Evolutionary conservation across 257 asterid species (phyloP).

Genomic region (Ocimum tenuiflorum): DNA sequence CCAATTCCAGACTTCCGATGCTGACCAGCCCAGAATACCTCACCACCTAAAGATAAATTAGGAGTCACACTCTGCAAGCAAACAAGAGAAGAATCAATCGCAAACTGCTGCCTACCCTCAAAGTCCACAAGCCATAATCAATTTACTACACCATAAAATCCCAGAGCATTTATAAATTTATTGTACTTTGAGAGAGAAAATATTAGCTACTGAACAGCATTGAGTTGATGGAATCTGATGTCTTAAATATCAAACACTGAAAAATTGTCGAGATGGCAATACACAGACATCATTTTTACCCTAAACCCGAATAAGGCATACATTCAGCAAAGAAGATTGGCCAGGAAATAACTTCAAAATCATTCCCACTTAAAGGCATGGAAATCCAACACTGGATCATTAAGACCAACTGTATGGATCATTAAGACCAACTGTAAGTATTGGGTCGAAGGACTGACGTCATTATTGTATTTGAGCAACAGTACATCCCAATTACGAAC

Average conservation of each 20-base stretch:
- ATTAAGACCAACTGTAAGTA: no score
- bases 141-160: not conserved
- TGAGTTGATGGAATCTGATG: not conserved
- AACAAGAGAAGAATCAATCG: constrained; percentile 13
- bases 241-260: not conserved
- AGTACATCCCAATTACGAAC: no score
- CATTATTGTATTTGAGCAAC: no score
- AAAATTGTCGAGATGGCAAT: not conserved
- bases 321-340: no score
- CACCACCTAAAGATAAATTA: constrained; percentile 80
- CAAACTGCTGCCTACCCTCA: not conserved
- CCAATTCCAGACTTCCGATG: constrained; percentile 91
- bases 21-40: constrained; percentile 96
- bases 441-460: no score
- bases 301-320: no score
- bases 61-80: constrained; percentile 69
- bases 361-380: no score
- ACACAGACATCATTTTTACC: no score
- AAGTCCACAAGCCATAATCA: not conserved
- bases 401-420: no score
- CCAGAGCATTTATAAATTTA: not conserved
- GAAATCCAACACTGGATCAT: no score
- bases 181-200: not conserved
- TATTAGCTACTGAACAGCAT: not conserved
- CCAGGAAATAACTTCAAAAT: no score